Evolutionary conservation across 129 eudicot species (phyloP), one percentile per base, ranked within the genome.

Genomic region (Flaveria ramosissima): DNA sequence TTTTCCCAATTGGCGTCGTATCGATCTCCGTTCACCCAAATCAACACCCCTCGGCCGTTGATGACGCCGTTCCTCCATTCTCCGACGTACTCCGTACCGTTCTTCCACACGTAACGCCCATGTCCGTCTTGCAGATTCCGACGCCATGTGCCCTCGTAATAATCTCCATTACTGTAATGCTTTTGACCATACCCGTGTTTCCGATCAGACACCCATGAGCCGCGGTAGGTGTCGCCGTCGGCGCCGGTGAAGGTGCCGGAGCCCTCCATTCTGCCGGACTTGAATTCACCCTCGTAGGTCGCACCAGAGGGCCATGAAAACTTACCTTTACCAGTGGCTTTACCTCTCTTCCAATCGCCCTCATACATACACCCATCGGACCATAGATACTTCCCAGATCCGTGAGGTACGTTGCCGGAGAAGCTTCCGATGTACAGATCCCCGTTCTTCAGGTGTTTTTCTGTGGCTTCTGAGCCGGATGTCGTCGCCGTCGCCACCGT

Each of bases 231-330:
- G 51, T 92, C 97, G 0, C 99, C 99, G 6, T 89, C 97, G 39
- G 96, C 68, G 17, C 99, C 99, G n/a, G 84, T 92, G 20, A 87
- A 95, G 0, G 96, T 89, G 0, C 99, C 99, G 14, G 78, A 66
- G 5, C 99, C 99, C 9, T 95, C 99, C 99, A 95, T 95, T 64
- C 92, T 80, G 23, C 99, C 99, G 30, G 93, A 86, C 86, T 79
- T 91, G 47, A 95, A 95, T 17, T 92, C 97, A 0, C 99, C 99
- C 57, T 95, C 99, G 24, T 86, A 95, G 2, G 95, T 92, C 8
- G 99, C 97, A 1, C 99, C 99, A 0, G 99, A 95, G 1, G 99
- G 99, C 99, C 99, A 95, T 0, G 97, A 91, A 47, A 95, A 95
- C 72, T 78, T 95, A n/a, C 99, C 99, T 67, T 82, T 95, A 0